Base-by-base conservation (phyloP, 306 rosid genomes). In the Abrus precatorius region DNA sequence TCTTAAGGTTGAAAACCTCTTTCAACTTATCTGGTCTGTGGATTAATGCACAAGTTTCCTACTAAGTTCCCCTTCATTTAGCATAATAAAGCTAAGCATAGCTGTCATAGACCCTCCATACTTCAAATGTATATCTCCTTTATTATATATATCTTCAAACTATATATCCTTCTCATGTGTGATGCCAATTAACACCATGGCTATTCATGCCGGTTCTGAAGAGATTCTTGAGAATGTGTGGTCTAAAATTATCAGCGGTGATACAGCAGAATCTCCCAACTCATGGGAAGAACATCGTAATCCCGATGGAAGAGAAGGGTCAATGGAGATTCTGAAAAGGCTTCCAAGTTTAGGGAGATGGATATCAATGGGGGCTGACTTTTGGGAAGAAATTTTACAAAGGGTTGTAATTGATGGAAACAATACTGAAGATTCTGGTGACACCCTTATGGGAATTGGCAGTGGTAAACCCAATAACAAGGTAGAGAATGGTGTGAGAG, bases 321-420 rank as follows among this genome's bases (percentile, higher is more conserved):
- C 94, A 1, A 61, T 67, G 87, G 87, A 86, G 72, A 66, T 84
- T 73, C 88, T 92, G 36, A 67, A 84, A 32, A 85, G 93, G 84
- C 82, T 92, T 70, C 97, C 97, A 32, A 92, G 94, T 76, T 85
- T 90, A 38, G 94, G 97, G 53, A 87, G 95, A 84, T 90, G 94
- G 93, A 77, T 86, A 13, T 92, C 97, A 27, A 92, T 92, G 92
- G 97, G 97, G 61, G 83, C 89, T 9, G 93, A 92, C 20, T 85
- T 89, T 40, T 89, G 93, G 97, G 94, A 89, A 73, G 87, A 85
- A 59, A 81, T 86, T 27, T 88, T 92, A 52, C 81, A 84, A 41
- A 75, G 75, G 70, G 14, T 53, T 14, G 14, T 49, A 27, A 47
- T 9, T 29, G 78, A 62, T 43, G 27, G 69, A 69, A 62, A 9